Evolutionary conservation across 2,329 filamentous ascomycete genomes (phyloP), one percentile per base, ranked within the genome.

Genomic region (Calonectria leucothoes): DNA sequence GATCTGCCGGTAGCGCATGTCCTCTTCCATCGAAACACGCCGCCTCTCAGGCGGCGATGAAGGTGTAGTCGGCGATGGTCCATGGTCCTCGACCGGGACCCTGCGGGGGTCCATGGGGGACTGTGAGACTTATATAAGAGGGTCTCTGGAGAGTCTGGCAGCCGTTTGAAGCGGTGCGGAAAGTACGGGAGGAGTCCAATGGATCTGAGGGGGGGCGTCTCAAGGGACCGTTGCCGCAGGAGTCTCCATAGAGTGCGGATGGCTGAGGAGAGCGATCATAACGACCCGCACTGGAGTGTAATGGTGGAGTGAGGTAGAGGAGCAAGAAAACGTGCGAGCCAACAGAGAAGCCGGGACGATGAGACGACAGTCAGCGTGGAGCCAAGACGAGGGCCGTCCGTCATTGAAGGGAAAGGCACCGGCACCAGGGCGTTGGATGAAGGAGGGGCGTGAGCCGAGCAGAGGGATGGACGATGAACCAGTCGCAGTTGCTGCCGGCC

Each of bases 1-100:
- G 80, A 89, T 83, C 76, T 86, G 84, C 69, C 88, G 87, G 78
- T 90, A 90, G 78, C 87, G 86, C 78, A 88, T 83, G 78, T 90
- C 88, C 83, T 90, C 88, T 81, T 90, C 89, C 84, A 90, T 88
- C 64, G 89, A 90, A 78, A 89, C 85, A 78, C 86, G 85, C 82
- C 85, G 85, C 81, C 86, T 84, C 72, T 83, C 81, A 75, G 82
- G 84, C 83, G 84, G 82, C 79, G 82, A 81, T 80, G 83, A 68
- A 78, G 81, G 64, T 74, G 74, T 70, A 72, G 76, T 77, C 75
- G 79, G 75, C 74, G 81, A 79, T 76, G 77, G 81, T 83, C 80
- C 83, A 83, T 85, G 77, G 74, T 82, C 80, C 76, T 79, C 79
- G 76, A 75, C 78, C 75, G 76, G 73, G 67, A 75, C 77, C 74